Evolutionary conservation across 1,139 yeast genomes (phyloP), one percentile per base, ranked within the genome.

Genomic region (Casaregolazyma lundiana): DNA sequence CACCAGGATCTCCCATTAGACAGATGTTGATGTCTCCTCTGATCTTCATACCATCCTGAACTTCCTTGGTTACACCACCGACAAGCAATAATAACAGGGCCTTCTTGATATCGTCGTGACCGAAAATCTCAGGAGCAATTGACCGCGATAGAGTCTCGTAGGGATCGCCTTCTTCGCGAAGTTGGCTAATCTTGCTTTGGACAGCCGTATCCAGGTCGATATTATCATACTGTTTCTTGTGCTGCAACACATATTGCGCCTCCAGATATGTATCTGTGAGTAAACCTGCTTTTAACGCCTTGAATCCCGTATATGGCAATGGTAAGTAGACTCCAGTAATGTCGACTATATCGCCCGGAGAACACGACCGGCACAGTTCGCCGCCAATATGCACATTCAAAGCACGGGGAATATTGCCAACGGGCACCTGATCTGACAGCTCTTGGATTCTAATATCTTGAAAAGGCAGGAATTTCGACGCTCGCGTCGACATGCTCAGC

Each of bases 1-100:
- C 98, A 75, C 98, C 98, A 35, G 99, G 99, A 62, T 94, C 99
- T 58, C 99, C 99, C 97, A 94, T 92, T 48, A 94, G 76, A 70
- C 97, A 86, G 46, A 94, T 81, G 64, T 94, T 94, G 56, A 94
- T 87, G 64, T 94, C 98, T 62, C 99, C 99, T 72, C 99, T 82
- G 62, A 94, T 92, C 61, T 84, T 82, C 84, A 94, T 80, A 53
- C 99, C 99, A 68, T 94, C 98, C 39, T 95, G 96, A 58, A 90
- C 81, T 62, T 81, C 87, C 65, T 94, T 94, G 46, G 95, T 86
- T 29, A 90, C 97, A 62, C 98, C 98, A 49, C 98, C 97, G 56
- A 94, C 89, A 41, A 94, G 73, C 49, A 92, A 72, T 52, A 94
- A 69, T 41, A 94, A 69, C 49, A 94, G 71, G 7, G 96, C 90